phyloP scores from a whole-genome alignment of 2,329 filamentous ascomycete species.

The Aspergillus eucalypticola region DNA sequence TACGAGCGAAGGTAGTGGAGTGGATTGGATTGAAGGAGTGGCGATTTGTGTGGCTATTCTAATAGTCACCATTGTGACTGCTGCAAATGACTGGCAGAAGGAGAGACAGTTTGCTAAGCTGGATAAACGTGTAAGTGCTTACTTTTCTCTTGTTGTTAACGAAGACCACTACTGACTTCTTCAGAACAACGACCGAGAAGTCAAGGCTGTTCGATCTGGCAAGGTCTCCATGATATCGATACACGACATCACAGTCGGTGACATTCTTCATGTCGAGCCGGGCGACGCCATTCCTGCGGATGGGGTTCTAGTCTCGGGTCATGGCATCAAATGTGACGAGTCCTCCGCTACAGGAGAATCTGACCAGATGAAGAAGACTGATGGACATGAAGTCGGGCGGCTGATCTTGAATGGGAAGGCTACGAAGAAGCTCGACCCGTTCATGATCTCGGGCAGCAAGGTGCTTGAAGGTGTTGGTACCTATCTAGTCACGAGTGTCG shows the following conservation, averaged over 20 bases:
- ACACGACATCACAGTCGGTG: slow-evolving; percentile 68
- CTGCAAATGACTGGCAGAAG: slow-evolving; percentile 68
- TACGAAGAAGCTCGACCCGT: slow-evolving; percentile 62
- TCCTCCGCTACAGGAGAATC: slow-evolving; percentile 74
- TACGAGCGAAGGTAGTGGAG: slow-evolving; percentile 50
- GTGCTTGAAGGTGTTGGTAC: slow-evolving; percentile 77
- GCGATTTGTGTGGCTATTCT: slow-evolving; percentile 66
- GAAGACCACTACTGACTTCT: slow-evolving; percentile 21
- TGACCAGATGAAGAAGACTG: slow-evolving; percentile 68
- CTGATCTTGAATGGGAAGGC: slow-evolving; percentile 55
- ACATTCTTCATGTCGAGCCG: slow-evolving; percentile 67
- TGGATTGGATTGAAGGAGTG: slow-evolving; percentile 69
- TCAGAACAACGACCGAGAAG: slow-evolving; percentile 64
- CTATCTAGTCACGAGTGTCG: slow-evolving; percentile 72
- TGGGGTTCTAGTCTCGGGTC: slow-evolving; percentile 66
- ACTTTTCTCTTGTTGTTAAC: not conserved
- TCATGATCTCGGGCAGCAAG: slow-evolving; percentile 78
- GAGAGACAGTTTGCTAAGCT: slow-evolving; percentile 66
- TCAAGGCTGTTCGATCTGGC: slow-evolving; percentile 68
- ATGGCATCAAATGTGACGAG: slow-evolving; percentile 70
- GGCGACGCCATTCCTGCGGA: slow-evolving; percentile 72
- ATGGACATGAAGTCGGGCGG: slow-evolving; percentile 60
- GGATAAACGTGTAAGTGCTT: slow-evolving; percentile 49
- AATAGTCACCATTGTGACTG: slow-evolving; percentile 64
- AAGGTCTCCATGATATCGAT: slow-evolving; percentile 65